These are phyloP conservation scores for Gardenia jasminoides DNA, from an alignment of 257 asterid species.

Conservation along the genomic window DNA sequence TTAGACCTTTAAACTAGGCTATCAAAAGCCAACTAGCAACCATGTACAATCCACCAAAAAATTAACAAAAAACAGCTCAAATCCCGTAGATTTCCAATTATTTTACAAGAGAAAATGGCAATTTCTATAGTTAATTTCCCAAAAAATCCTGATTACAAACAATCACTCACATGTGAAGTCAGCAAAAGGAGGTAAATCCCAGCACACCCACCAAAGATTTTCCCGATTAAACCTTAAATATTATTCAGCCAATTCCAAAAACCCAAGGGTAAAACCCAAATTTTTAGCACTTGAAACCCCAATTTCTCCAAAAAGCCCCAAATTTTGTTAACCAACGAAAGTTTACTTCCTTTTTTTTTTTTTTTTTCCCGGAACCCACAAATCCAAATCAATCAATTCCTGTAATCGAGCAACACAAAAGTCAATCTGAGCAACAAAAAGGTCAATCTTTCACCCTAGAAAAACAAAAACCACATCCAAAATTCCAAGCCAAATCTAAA, in stretches of 20 bases:
- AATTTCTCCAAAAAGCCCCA: conserved; percentile 7
- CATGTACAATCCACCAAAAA: conserved; percentile 10
- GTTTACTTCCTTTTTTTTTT: conserved; percentile 7
- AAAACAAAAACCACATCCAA: conserved; percentile 10
- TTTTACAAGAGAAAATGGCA: background rate
- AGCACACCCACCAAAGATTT: conserved; percentile 14
- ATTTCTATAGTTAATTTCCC: too few relatives aligned
- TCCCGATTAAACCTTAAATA: background rate
- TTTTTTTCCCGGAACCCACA: conserved; percentile 13
- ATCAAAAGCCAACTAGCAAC: background rate
- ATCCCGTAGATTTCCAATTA: conserved; percentile 12
- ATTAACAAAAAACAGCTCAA: background rate
- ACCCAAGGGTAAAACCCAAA: background rate
- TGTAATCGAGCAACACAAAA: conserved; percentile 13
- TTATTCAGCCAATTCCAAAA: conserved; percentile 3
- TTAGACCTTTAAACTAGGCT: background rate
- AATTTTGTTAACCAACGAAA: background rate
- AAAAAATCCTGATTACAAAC: background rate
- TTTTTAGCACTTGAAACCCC: conserved; percentile 8
- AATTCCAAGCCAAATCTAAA: background rate
- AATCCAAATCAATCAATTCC: conserved; percentile 16
- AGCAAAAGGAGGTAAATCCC: conserved; percentile 6
- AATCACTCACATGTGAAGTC: background rate
- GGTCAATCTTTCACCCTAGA: background rate
- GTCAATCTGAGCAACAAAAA: too few relatives aligned